phyloP scores from a whole-genome alignment of 1,284 basidiomycete species.

The Fistulinella cinereoalba region DNA sequence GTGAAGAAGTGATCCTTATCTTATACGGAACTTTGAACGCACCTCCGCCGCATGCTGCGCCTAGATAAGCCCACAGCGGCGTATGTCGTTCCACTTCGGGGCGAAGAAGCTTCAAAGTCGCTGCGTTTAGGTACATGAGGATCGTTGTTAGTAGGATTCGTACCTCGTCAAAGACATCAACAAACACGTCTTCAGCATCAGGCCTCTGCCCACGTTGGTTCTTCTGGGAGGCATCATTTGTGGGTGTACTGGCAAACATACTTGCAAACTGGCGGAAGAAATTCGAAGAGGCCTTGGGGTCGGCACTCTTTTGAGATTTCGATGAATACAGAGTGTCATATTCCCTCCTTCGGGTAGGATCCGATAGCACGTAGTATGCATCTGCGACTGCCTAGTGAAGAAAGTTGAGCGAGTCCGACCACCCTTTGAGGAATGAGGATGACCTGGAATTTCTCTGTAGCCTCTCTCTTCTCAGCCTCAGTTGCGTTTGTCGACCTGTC shows the following conservation, averaged over 20 bases:
- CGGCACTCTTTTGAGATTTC: constrained; percentile 46
- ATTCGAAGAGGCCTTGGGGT: constrained; percentile 65
- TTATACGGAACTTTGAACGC: constrained; percentile 1
- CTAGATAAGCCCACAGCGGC: constrained; percentile 77
- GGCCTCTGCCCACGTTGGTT: constrained; percentile 50
- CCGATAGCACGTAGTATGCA: constrained; percentile 94
- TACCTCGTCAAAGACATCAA: constrained; percentile 89
- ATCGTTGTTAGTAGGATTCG: constrained; percentile 15
- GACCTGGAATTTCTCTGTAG: constrained; percentile 83
- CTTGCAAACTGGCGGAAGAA: constrained; percentile 79
- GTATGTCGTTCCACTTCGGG: constrained; percentile 71
- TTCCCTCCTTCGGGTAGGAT: constrained; percentile 73
- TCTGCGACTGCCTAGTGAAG: constrained; percentile 77
- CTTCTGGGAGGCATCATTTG: constrained; percentile 30
- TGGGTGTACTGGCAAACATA: constrained; percentile 52
- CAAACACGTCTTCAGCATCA: constrained; percentile 79
- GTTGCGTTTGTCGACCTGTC: constrained; percentile 81
- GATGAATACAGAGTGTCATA: constrained; percentile 74
- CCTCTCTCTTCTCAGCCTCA: constrained; percentile 63
- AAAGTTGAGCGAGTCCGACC: neutral
- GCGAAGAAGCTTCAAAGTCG: constrained; percentile 71
- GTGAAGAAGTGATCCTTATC: constrained; percentile 9
- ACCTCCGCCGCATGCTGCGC: constrained; percentile 58
- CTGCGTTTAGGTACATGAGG: too few species aligned
- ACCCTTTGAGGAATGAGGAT: constrained; percentile 1